Conservation (phyloP, 2,329 filamentous ascomycete species). For the Fusarium sublunatum region DNA sequence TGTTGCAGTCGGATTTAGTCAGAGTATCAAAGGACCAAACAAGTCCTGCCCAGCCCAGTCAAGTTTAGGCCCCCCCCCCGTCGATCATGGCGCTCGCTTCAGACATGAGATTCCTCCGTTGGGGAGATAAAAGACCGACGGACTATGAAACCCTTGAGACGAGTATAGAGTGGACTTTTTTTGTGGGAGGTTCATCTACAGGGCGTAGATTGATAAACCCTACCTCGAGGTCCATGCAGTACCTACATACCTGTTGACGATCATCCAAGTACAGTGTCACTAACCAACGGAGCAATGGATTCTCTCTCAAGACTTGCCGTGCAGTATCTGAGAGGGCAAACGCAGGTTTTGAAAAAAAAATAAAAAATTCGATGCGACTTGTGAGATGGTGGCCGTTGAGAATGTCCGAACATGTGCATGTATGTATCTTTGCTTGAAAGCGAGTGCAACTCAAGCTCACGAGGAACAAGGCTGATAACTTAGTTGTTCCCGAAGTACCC, state of each 20-base stretch:
- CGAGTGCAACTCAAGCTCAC: background rate
- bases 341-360: too few species aligned
- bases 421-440: too few species aligned
- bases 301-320: constrained; percentile 17
- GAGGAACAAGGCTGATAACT: constrained; percentile 27
- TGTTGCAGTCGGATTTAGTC: constrained; percentile 19
- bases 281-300: constrained; percentile 9
- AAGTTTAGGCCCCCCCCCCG: background rate
- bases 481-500: constrained; percentile 14
- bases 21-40: constrained; percentile 15
- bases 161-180: background rate
- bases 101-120: background rate
- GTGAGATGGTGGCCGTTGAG: background rate
- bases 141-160: background rate
- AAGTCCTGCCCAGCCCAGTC: background rate
- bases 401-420: too few species aligned
- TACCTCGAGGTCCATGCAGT: background rate
- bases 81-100: background rate
- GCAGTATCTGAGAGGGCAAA: constrained; percentile 7
- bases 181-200: constrained; percentile 4
- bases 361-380: constrained; percentile 1
- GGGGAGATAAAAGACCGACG: constrained; percentile 3
- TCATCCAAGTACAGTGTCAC: constrained; percentile 27
- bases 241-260: constrained; percentile 21
- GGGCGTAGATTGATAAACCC: constrained; percentile 19